Conservation (phyloP, 2,329 filamentous ascomycete genomes). For the Microdochium trichocladiopsis region DNA sequence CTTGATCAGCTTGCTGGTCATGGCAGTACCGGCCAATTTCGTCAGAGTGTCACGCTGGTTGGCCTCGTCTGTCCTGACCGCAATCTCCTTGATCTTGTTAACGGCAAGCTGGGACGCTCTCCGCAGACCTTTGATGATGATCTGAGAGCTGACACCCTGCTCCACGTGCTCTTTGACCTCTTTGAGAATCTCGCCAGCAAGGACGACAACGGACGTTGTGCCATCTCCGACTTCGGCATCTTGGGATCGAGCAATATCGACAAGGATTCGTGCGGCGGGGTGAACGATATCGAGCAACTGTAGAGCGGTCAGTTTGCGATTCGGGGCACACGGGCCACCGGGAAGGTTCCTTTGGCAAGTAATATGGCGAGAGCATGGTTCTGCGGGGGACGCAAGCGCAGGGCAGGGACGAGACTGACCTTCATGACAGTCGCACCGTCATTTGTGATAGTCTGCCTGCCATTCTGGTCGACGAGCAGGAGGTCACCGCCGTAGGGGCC, state of each 20-base stretch:
- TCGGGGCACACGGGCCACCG: no score
- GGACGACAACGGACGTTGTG: constrained; percentile 92
- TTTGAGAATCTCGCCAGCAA: constrained; percentile 96
- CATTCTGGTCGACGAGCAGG: constrained; percentile 92
- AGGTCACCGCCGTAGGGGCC: constrained; percentile 96
- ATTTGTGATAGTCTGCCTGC: constrained; percentile 95
- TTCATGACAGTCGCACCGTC: constrained; percentile 99
- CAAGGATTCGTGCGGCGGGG: constrained; percentile 92
- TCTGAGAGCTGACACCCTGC: constrained; percentile 93
- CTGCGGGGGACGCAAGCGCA: no score
- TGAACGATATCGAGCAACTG: constrained; percentile 97
- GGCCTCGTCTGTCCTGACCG: constrained; percentile 73
- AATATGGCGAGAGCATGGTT: no score
- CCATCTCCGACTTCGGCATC: constrained; percentile 98
- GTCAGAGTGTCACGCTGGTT: constrained; percentile 81
- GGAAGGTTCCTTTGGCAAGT: no score
- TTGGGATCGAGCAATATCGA: constrained; percentile 97
- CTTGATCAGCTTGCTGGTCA: constrained; percentile 99
- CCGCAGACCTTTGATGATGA: constrained; percentile 92
- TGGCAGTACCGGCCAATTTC: constrained; percentile 89
- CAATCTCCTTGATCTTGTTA: constrained; percentile 98
- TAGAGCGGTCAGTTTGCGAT: constrained; percentile 2
- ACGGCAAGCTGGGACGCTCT: constrained; percentile 85
- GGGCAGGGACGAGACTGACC: constrained; percentile 41
- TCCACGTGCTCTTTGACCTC: constrained; percentile 95